Percentiles rank a stretch among this genome's conserved stretches.
Conservation (phyloP, 73 alveolate genomes). For the Paramecium caudatum region DNA sequence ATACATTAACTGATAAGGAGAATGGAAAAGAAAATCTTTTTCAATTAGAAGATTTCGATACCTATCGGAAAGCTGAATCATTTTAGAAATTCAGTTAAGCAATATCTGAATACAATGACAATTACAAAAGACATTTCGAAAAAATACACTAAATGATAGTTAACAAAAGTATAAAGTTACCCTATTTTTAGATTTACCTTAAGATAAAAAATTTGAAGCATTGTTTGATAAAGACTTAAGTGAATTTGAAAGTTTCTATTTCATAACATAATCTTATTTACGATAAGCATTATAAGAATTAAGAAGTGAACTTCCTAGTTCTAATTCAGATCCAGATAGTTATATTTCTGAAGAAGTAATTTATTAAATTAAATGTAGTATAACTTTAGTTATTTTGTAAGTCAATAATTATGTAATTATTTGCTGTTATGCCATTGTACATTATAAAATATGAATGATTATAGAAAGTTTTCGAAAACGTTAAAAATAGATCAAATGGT, state of each 20-base stretch:
- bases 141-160: conserved; percentile 12
- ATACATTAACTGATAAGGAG: conserved; percentile 56
- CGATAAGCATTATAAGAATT: conserved; percentile 70
- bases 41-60: conserved; percentile 59
- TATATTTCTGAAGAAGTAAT: conserved; percentile 16
- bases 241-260: conserved; percentile 77
- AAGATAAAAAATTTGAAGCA: conserved; percentile 74
- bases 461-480: conserved; percentile 45
- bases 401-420: conserved; percentile 51
- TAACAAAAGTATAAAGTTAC: conserved; percentile 23
- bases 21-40: conserved; percentile 55
- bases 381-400: conserved; percentile 10
- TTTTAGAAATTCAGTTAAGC: conserved; percentile 69
- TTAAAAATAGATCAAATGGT: conserved; percentile 60
- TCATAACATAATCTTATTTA: conserved; percentile 69
- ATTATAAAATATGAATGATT: conserved; percentile 37
- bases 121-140: conserved; percentile 63
- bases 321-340: conserved; percentile 12
- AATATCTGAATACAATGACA: conserved; percentile 68
- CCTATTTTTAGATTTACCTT: conserved; percentile 17
- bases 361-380: not conserved
- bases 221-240: conserved; percentile 71
- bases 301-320: not conserved
- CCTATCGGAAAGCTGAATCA: conserved; percentile 56
- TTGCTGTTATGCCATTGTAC: conserved; percentile 21